A percentile compares a stretch with the other conserved stretches of the same genome.
These are phyloP conservation scores for Paraglomus occultum DNA, from an alignment of 192 early-diverging fungal species.

Conservation along the genomic window DNA sequence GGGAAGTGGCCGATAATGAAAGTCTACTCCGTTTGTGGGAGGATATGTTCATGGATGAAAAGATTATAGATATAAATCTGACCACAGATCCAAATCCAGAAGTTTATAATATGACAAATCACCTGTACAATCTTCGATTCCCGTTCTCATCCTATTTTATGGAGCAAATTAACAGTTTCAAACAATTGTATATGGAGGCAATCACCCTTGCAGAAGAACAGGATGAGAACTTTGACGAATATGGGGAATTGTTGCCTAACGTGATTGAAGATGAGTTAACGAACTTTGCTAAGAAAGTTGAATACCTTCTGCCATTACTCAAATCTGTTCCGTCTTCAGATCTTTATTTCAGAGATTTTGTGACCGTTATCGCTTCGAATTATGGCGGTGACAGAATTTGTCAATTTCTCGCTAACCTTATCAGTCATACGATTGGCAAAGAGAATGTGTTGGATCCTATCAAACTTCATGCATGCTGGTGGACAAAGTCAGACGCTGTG, in stretches of 20 bases:
- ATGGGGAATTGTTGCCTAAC: neutral
- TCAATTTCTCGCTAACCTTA: slow-evolving; percentile 6
- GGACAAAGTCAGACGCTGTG: slow-evolving; percentile 10
- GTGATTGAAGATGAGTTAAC: neutral
- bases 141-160: slow-evolving; percentile 33
- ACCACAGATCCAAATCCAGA: slow-evolving; percentile 22
- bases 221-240: slow-evolving; percentile 10
- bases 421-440: slow-evolving; percentile 3
- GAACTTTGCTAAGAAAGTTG: slow-evolving; percentile 6
- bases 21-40: slow-evolving; percentile 20
- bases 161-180: slow-evolving; percentile 28
- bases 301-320: neutral
- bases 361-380: neutral
- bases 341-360: slow-evolving; percentile 32
- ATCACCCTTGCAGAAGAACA: neutral
- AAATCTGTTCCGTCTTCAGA: neutral
- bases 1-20: neutral
- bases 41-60: slow-evolving; percentile 23
- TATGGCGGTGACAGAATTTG: neutral
- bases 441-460: slow-evolving; percentile 18
- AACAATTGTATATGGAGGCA: slow-evolving; percentile 24
- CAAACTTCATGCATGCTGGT: slow-evolving; percentile 22
- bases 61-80: slow-evolving; percentile 16
- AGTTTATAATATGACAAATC: slow-evolving; percentile 10
- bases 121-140: slow-evolving; percentile 18